Evolutionary conservation across 1,284 basidiomycete genomes (phyloP), one percentile per base, ranked within the genome.

Genomic region (Cutaneotrichosporon dermatis): DNA sequence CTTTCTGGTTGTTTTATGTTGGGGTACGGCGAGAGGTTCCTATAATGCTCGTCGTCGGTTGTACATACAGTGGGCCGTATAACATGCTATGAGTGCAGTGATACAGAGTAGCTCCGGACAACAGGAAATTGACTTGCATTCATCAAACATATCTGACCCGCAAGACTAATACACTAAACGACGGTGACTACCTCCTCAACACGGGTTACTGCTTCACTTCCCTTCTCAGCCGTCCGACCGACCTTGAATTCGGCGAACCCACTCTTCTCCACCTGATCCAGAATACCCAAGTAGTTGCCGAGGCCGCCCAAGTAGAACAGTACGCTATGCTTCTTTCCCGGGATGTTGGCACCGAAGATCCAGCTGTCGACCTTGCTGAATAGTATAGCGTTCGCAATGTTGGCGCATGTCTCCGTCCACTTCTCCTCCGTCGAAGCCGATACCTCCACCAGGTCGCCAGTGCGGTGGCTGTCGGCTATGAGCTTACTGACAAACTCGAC

Each of bases 291-390:
- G 42, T 54, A 61, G 33, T 54, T 51, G 3, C 33, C 15, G 33
- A 61, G 39, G 8, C 59, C 59, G 34, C 59, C 55, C 34, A 61
- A 55, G 55, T 61, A 61, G 52, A 61, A 61, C 33, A 61, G 48
- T n/a, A 61, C 52, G 35, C 37, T 51, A 55, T 57, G 55, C 39
- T 57, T 44, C 52, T 61, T 61, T 42, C 59, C 59, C 4, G 59
- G 52, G 37, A 61, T 57, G 35, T 61, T 61, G 6, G 59, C 59
- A 48, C 59, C 59, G 34, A 57, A 61, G 48, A 61, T 61, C 59
- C 59, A 61, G 42, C 51, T 54, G 33, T 61, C 55, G 6, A 48
- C 51, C 48, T 57, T 50, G 25, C 46, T n/a, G 34, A 54, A 61
- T 13, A 61, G 55, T 37, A 55, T 57, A 16, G n/a, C 15, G 52